Evolutionary conservation across 805 yeast genomes (phyloP).

Genomic region (Yueomyces sinensis): DNA sequence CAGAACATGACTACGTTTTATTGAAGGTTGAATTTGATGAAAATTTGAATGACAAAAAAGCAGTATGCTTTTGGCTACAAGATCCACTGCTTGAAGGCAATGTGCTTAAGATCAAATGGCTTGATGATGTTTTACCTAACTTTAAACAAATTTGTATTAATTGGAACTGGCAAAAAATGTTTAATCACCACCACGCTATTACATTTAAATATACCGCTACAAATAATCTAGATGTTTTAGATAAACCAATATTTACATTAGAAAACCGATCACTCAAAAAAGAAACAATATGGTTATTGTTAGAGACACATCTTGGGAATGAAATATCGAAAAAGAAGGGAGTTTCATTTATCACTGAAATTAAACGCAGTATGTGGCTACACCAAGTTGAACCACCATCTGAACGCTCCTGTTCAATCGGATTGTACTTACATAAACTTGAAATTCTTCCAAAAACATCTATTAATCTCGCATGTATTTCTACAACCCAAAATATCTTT

Average conservation of each 20-base stretch:
- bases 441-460: slow-evolving; percentile 3
- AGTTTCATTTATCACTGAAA: slow-evolving; percentile 10
- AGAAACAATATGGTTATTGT: slow-evolving; percentile 32
- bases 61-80: slow-evolving; percentile 20
- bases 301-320: slow-evolving; percentile 34
- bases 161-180: slow-evolving; percentile 38
- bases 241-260: slow-evolving; percentile 34
- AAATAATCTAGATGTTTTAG: slow-evolving; percentile 6
- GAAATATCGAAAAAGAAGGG: slow-evolving; percentile 3
- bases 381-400: slow-evolving; percentile 7
- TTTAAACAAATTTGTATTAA: slow-evolving; percentile 49
- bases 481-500: slow-evolving; percentile 10
- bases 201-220: slow-evolving; percentile 21
- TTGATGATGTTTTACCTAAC: background rate
- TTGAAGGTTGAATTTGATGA: slow-evolving; percentile 33
- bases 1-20: slow-evolving; percentile 52
- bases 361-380: slow-evolving; percentile 6
- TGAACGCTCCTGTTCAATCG: slow-evolving; percentile 24
- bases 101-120: background rate
- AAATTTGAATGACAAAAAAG: background rate
- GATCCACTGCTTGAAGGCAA: slow-evolving; percentile 28
- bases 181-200: slow-evolving; percentile 9
- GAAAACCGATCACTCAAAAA: slow-evolving; percentile 17
- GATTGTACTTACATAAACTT: slow-evolving; percentile 25
- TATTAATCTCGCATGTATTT: slow-evolving; percentile 12